Evolutionary conservation across 495 filamentous ascomycete species (phyloP), one percentile per base, ranked within the genome.

Genomic region (Astrothelium macrocarpum): DNA sequence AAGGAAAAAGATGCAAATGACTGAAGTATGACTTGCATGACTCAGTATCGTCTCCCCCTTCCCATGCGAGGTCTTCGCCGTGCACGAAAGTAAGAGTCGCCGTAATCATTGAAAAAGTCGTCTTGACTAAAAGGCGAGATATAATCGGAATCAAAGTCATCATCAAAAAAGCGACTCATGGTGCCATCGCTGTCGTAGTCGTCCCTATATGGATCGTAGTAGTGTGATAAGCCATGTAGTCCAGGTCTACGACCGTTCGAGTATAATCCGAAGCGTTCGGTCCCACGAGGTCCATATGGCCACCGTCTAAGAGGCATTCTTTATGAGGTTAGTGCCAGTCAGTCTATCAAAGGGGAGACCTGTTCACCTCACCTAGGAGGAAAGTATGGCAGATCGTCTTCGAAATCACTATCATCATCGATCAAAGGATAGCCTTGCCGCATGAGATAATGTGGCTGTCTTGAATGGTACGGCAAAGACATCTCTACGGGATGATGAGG

Each of bases 241-340:
- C 49, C 25, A 29, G 20, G 49, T 56, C 49, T 56, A 25, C 25
- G 49, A 16, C 49, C 23, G 20, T 16, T 56, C 5, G 23, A 4
- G 94, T 97, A 45, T 96, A 97, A 79, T 91, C 97, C 45, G 94
- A 98, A 78, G 78, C 95, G 69, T 72, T 98, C 60, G 95, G 97
- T 78, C 87, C 90, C 49, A 11, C 25, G 28, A 11, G 59, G 39
- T 29, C 49, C 20, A 29, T 56, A 16, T 28, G 23, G 49, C 29
- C 49, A 7, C 9, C 16, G 49, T 29, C 49, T 56, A 4, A 2
- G 49, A 29, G 4, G 49, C 49, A 56, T 26, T 16, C 49, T 1
- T 28, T 5, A 9, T 9, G 20, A 16, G 29, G 25, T 56, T 25
- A 56, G 49, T 25, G 16, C n/a, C n/a, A n/a, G n/a, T n/a, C 5